Base-by-base conservation (phyloP, 306 rosid species). In the Pyrus bretschneideri region DNA sequence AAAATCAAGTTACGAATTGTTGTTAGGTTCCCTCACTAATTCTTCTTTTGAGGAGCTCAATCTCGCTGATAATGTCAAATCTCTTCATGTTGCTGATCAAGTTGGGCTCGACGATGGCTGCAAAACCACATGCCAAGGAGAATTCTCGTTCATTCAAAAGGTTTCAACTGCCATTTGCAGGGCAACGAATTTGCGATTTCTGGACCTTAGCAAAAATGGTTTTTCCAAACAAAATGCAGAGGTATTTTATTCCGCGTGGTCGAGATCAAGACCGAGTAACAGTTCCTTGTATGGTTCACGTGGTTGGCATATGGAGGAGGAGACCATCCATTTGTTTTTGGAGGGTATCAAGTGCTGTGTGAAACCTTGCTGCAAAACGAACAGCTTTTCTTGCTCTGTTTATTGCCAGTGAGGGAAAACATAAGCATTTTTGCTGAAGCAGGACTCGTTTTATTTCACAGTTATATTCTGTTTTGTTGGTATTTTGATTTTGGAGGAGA, bases 351-450 rank as follows among this genome's bases (percentile, higher is more conserved):
- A 72, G 79, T 95, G 98, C 80, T 95, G 98, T 77, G 82, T 85
- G 55, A 89, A 88, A 80, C 86, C 96, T 22, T 95, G 98, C 93
- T 95, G 98, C 89, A 92, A 72, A 83, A 89, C 78, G 76, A 80
- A 77, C 73, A 87, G 86, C 78, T 75, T 64, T 71, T 12, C 8
- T 66, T 54, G 30, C 54, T 8, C 45, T 9, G 29, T 27, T 66
- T 40, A 40, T 40, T 1, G 3, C 12, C 45, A 40, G 3, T 9
- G 45, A 40, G 45, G 45, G 45, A 40, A 40, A 40, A 40, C 45
- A 8, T 9, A 40, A 40, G 45, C 45, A 40, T 2, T 40, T 40
- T 40, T 9, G 45, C 45, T 40, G 3, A 40, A 40, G 45, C 45
- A 40, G 45, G 45, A 35, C 40, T 35, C 7, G 40, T 35, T 35